Evolutionary conservation across 139 green algal genomes (phyloP).

Genomic region (Spirogloea muscicola): DNA sequence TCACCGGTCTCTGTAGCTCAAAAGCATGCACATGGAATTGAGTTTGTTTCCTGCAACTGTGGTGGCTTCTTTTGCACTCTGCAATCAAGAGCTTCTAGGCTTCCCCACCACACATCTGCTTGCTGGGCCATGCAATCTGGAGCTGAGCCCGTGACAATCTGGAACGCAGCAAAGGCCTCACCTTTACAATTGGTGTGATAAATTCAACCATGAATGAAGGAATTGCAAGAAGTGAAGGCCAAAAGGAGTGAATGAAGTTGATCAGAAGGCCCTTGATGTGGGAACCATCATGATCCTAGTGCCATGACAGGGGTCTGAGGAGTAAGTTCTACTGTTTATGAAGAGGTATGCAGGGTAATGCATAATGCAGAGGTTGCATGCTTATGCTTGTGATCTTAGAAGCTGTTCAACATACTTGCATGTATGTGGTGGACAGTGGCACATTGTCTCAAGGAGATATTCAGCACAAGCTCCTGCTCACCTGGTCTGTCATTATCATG

Average conservation of each 20-base stretch:
- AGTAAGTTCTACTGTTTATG: neutral
- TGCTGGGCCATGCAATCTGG: too few relatives aligned
- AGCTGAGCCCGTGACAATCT: too few relatives aligned
- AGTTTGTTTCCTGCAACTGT: too few relatives aligned
- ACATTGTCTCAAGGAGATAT: neutral
- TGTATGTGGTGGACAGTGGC: neutral
- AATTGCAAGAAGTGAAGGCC: constrained; percentile 89
- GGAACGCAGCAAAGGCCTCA: too few relatives aligned
- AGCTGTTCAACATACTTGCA: neutral
- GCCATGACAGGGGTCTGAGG: neutral
- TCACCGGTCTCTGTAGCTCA: too few relatives aligned
- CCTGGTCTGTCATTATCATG: constrained; percentile 99
- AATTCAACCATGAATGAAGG: constrained; percentile 94
- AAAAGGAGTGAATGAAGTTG: constrained; percentile 98
- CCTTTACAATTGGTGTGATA: constrained; percentile 98
- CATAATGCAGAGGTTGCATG: neutral
- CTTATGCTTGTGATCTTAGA: neutral
- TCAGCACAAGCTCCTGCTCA: neutral
- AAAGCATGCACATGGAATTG: too few relatives aligned
- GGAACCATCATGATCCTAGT: too few relatives aligned
- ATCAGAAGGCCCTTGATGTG: constrained; percentile 99
- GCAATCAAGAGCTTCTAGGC: too few relatives aligned
- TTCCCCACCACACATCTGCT: too few relatives aligned
- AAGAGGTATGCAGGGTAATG: neutral
- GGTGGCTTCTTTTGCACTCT: too few relatives aligned